A percentile compares a stretch with the other conserved stretches of the same genome.
These are phyloP conservation scores for Polygonum maritimum DNA, from an alignment of 148 eudicot genomes.

Conservation along the genomic window DNA sequence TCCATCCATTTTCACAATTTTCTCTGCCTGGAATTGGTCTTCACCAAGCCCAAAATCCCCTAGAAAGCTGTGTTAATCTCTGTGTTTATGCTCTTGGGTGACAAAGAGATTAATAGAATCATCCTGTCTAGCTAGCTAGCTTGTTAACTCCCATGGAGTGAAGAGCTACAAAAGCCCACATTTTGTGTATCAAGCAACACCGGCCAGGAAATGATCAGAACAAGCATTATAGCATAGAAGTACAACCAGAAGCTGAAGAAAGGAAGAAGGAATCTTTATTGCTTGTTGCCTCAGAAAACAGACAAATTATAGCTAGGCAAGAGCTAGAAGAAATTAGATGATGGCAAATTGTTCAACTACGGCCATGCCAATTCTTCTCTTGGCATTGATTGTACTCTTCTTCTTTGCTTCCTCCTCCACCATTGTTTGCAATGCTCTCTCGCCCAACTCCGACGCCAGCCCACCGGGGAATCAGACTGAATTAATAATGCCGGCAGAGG, in stretches of 20 bases:
- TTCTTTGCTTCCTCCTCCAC: background rate
- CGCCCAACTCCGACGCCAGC: background rate
- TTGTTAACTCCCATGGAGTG: slow-evolving; percentile 1
- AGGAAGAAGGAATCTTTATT: background rate
- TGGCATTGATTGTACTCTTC: background rate
- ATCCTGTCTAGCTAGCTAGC: background rate
- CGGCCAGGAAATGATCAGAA: background rate
- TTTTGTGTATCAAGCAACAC: background rate
- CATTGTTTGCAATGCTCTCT: background rate
- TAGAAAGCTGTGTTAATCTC: background rate
- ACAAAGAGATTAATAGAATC: slow-evolving; percentile 3
- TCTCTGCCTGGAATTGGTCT: background rate
- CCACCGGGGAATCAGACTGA: background rate
- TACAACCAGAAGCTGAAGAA: background rate
- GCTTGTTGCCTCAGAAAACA: background rate
- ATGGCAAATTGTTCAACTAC: background rate
- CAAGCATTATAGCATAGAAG: background rate
- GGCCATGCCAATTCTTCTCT: background rate
- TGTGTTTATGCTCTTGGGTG: background rate
- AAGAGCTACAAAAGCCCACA: background rate
- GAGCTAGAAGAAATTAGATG: background rate
- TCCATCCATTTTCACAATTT: background rate
- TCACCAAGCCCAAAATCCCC: background rate
- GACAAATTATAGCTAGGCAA: background rate
- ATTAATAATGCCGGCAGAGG: slow-evolving; percentile 28